phyloP scores from a whole-genome alignment of 306 rosid species.

The Quercus berberidifolia region DNA sequence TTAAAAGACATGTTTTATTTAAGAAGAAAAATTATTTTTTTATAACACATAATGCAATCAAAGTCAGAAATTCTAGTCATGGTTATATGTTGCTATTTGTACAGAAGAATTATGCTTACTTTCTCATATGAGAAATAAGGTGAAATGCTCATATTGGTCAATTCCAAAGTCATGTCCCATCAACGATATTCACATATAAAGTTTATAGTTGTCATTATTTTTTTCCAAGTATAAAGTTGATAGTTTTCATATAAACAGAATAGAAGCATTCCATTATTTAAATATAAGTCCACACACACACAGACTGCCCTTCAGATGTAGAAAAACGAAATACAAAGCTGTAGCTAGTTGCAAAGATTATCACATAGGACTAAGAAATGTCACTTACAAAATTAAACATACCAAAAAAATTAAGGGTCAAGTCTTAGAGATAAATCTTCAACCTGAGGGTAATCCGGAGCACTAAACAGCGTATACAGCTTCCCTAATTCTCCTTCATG shows the following conservation, averaged over 20 bases:
- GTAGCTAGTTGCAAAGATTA: slow-evolving; percentile 3
- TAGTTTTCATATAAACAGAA: background rate
- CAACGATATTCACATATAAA: background rate
- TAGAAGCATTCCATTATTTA: background rate
- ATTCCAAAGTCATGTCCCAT: background rate
- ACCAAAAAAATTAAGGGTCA: slow-evolving; percentile 10
- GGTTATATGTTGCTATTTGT: background rate
- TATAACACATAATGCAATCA: background rate
- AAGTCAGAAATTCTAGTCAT: background rate
- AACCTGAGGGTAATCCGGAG: slow-evolving; percentile 89
- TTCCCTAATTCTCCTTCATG: slow-evolving; percentile 79
- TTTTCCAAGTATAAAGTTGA: background rate
- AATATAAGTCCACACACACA: background rate
- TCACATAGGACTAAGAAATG: slow-evolving; percentile 8
- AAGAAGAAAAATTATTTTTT: background rate
- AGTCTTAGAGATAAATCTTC: slow-evolving; percentile 6
- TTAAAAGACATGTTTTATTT: background rate
- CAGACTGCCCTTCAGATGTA: background rate
- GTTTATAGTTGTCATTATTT: background rate
- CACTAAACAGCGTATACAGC: slow-evolving; percentile 79
- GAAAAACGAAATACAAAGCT: background rate
- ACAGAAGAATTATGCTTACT: background rate
- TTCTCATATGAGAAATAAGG: background rate
- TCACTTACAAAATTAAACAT: slow-evolving; percentile 4
- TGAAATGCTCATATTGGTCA: background rate